phyloP scores from a whole-genome alignment of 495 filamentous ascomycete genomes.

The Arthonia radiata region DNA sequence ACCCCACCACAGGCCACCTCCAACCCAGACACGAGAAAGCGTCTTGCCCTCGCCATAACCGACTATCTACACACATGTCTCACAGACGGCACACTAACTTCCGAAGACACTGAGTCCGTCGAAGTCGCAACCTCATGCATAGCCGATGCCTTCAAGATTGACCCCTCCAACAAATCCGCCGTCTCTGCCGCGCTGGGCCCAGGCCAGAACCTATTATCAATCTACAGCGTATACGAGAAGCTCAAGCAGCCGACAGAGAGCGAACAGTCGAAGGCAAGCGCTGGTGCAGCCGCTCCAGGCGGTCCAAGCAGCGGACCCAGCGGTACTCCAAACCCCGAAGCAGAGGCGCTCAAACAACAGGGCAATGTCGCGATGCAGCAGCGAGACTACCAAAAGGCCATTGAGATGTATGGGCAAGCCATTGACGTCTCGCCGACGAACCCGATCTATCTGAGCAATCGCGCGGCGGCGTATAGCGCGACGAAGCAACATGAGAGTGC shows the following conservation, averaged over 20 bases:
- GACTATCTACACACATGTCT: conserved; percentile 73
- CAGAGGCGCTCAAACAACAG: conserved; percentile 68
- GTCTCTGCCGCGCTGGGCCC: conserved; percentile 52
- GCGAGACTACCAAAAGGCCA: conserved; percentile 63
- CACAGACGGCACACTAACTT: conserved; percentile 63
- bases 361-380: conserved; percentile 84
- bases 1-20: too few relatives aligned
- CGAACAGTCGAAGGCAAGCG: conserved; percentile 13
- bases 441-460: conserved; percentile 93
- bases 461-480: conserved; percentile 72
- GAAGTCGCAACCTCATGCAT: conserved; percentile 88
- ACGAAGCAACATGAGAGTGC: conserved; percentile 60
- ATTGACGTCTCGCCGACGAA: conserved; percentile 58
- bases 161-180: conserved; percentile 50
- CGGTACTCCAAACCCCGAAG: conserved; percentile 30
- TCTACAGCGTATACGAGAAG: conserved; percentile 93
- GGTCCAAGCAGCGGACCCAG: conserved; percentile 6
- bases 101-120: conserved; percentile 74
- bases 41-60: conserved; percentile 86
- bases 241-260: conserved; percentile 38
- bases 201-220: conserved; percentile 61
- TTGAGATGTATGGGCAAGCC: conserved; percentile 67
- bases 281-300: conserved; percentile 6
- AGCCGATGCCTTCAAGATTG: conserved; percentile 78
- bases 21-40: conserved; percentile 87